Evolutionary conservation across 345 rosid genomes (phyloP).

Genomic region (Rubroshorea leprosula): DNA sequence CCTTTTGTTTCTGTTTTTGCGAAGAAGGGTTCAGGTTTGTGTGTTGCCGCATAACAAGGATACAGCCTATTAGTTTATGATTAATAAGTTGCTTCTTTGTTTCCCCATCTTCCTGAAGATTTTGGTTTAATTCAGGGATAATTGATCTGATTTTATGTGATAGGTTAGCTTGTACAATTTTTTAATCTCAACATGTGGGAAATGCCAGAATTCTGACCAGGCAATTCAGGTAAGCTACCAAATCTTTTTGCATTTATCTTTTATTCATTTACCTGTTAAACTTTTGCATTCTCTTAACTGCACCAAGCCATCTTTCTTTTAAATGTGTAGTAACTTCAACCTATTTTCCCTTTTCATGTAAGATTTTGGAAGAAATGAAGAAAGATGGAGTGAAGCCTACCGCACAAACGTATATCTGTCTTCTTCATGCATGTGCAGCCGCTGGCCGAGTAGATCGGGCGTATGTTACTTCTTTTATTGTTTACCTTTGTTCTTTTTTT

Average conservation of each 20-base stretch:
- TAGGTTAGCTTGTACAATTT: conserved; percentile 80
- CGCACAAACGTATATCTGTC: conserved; percentile 77
- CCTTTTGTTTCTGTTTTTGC: no score
- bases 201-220: conserved; percentile 68
- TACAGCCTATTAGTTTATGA: neutral
- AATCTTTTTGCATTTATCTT: neutral
- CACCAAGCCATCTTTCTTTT: neutral
- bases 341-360: conserved; percentile 12
- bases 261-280: neutral
- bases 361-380: conserved; percentile 96
- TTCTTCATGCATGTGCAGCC: conserved; percentile 86
- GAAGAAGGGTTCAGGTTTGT: neutral
- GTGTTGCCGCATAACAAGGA: neutral
- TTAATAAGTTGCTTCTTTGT: neutral
- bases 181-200: conserved; percentile 85
- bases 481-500: conserved; percentile 4
- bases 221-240: conserved; percentile 51
- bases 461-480: conserved; percentile 49
- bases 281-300: neutral
- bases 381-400: conserved; percentile 81
- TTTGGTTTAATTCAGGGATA: neutral
- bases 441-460: conserved; percentile 80
- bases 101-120: neutral
- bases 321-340: neutral
- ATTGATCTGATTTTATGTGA: conserved; percentile 5